Evolutionary conservation across 177 flowering plant species (phyloP), one percentile per base, ranked within the genome.

Genomic region (Vitis hybrid): DNA sequence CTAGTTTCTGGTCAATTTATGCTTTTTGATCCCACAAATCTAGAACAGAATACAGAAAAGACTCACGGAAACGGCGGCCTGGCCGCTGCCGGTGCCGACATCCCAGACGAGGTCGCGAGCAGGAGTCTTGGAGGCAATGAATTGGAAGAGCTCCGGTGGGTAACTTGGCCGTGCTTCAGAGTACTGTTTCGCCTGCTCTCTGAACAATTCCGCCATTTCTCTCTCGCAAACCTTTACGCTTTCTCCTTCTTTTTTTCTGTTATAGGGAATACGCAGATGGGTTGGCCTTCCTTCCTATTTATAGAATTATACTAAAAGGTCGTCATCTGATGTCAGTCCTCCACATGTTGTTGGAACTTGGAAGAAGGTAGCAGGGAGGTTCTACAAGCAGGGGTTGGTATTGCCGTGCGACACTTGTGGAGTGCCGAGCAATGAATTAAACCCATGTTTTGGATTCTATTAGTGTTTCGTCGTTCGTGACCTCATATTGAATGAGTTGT

Each of bases 1-100:
- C 45, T 7, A 40, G 45, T 40, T 40, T 7, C 45, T 40, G 45
- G 45, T 40, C 45, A 40, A 40, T 40, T 40, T 34, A 34, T 34
- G 45, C 7, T 0, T 40, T 40, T 40, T 5, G 45, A 40, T 40
- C 8, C 45, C 45, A 40, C 45, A 40, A 40, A 40, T 40, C 45
- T 40, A 40, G 6, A 40, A 40, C 45, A 13, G 26, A 30, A n/a
- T 23, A 23, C 2, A 69, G 34, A 50, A 10, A 17, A 30, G 23
- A 60, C 67, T 79, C 10, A 84, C 88, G 9, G 83, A 76, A 62
- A 9, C 66, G 34, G 82, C 82, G 30, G 88, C 88, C 60, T 85
- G 88, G 73, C 88, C 88, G 58, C 66, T 82, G 49, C 88, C 88
- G 63, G 86, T 79, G 73, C 84, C 88, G 32, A 69, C 86, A 70